Evolutionary conservation across 257 asterid genomes (phyloP).

Genomic region (Sherardia arvensis): DNA sequence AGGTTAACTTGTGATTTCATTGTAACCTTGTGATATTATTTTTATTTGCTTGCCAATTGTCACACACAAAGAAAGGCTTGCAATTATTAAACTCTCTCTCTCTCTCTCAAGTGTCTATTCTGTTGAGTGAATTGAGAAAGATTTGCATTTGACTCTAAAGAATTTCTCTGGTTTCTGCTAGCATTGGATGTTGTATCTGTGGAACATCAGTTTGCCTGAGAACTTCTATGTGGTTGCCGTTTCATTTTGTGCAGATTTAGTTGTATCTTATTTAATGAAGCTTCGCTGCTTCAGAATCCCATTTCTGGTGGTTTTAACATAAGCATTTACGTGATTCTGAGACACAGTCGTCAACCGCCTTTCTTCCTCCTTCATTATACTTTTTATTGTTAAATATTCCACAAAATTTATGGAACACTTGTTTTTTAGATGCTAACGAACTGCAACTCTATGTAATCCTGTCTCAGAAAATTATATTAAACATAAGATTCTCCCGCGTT

Average conservation of each 20-base stretch:
- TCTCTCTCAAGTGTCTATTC: background rate
- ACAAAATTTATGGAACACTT: background rate
- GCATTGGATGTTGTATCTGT: background rate
- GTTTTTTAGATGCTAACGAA: background rate
- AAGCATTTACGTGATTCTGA: background rate
- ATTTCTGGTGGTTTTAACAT: background rate
- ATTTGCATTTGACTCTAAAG: background rate
- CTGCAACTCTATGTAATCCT: background rate
- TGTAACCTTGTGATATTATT: too few species aligned
- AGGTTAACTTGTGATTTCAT: background rate
- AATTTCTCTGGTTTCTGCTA: background rate
- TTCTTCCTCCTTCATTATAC: too few species aligned
- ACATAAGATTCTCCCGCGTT: too few species aligned
- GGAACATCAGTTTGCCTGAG: background rate
- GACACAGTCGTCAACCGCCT: too few species aligned
- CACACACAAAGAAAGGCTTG: too few species aligned
- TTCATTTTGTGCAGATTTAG: background rate
- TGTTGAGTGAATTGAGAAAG: background rate
- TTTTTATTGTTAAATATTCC: background rate
- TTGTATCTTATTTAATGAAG: background rate
- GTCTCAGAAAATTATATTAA: background rate
- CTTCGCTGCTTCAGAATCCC: background rate
- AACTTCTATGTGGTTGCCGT: background rate
- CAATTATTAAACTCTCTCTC: background rate
- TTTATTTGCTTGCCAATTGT: too few species aligned